Conservation (phyloP, 305 asterid species). For the Solanum chacoense region DNA sequence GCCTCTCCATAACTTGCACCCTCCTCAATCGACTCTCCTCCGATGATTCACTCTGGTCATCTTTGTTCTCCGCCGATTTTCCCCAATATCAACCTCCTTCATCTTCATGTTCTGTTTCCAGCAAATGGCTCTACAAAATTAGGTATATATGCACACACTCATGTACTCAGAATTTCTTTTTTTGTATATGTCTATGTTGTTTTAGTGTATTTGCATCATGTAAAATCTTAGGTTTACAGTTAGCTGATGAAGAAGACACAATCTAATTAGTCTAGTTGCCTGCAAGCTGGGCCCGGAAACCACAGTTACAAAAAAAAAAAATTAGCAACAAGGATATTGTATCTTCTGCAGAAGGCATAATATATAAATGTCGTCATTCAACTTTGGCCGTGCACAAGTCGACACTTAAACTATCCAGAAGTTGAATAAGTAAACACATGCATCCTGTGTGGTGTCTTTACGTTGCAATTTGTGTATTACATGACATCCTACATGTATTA, state of each 20-base stretch:
- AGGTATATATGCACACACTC: conserved; percentile 27
- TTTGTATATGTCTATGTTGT: neutral
- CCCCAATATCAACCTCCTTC: conserved; percentile 13
- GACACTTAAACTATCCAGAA: neutral
- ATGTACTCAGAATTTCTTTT: neutral
- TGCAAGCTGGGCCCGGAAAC: neutral
- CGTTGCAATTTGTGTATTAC: neutral
- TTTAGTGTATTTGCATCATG: neutral
- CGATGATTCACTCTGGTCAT: conserved; percentile 60
- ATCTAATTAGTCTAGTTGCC: neutral
- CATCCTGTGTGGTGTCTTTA: neutral
- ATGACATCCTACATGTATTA: neutral
- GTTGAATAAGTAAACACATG: neutral
- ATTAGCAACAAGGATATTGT: neutral
- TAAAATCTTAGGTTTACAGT: neutral
- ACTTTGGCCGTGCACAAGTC: rapidly evolving
- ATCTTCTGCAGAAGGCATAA: neutral
- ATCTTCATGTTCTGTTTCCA: conserved; percentile 14
- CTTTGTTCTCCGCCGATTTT: conserved; percentile 50
- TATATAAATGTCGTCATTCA: neutral
- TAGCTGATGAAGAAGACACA: neutral
- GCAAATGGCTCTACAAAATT: conserved; percentile 46
- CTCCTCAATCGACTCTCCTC: conserved; percentile 45
- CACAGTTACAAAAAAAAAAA: neutral
- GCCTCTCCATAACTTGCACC: conserved; percentile 57